phyloP scores from a whole-genome alignment of 2,329 filamentous ascomycete genomes.

The Cordyceps cicadae region DNA sequence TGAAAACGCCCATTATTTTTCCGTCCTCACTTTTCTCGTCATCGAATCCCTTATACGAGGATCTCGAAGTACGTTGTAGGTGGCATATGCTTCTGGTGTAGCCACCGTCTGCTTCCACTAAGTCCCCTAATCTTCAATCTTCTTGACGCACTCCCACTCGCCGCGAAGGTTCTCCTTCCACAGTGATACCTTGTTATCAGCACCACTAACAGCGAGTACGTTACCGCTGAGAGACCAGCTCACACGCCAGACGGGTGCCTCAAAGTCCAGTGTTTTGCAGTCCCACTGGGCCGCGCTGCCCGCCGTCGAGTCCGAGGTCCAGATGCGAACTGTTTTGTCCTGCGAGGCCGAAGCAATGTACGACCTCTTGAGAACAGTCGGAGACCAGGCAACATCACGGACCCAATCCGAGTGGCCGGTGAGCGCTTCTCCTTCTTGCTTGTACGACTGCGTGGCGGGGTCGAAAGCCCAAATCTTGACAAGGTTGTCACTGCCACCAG shows the following conservation, averaged over 20 bases:
- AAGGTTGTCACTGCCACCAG: constrained; percentile 86
- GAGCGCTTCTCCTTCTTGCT: constrained; percentile 56
- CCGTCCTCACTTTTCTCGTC: background rate
- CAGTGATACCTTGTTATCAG: constrained; percentile 91
- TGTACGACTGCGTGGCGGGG: constrained; percentile 50
- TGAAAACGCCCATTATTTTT: background rate
- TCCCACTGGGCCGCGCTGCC: constrained; percentile 67
- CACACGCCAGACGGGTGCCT: constrained; percentile 86
- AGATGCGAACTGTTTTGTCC: constrained; percentile 96
- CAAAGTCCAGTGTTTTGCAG: constrained; percentile 77
- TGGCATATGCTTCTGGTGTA: background rate
- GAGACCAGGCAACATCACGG: constrained; percentile 93
- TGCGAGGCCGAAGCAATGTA: constrained; percentile 95
- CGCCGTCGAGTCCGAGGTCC: constrained; percentile 62
- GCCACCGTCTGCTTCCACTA: background rate
- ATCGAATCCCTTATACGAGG: background rate
- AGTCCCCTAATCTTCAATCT: constrained; percentile 68
- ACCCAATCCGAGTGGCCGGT: constrained; percentile 92
- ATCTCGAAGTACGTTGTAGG: background rate
- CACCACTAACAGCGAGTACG: constrained; percentile 84
- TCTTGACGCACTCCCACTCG: constrained; percentile 96
- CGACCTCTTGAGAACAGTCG: constrained; percentile 86
- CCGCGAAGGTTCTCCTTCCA: constrained; percentile 98
- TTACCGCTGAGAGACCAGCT: constrained; percentile 98
- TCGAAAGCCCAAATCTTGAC: constrained; percentile 91